Percentiles rank a stretch among this genome's conserved stretches.
phyloP scores from a whole-genome alignment of 805 yeast species.

The Zygosaccharomyces siamensis region DNA sequence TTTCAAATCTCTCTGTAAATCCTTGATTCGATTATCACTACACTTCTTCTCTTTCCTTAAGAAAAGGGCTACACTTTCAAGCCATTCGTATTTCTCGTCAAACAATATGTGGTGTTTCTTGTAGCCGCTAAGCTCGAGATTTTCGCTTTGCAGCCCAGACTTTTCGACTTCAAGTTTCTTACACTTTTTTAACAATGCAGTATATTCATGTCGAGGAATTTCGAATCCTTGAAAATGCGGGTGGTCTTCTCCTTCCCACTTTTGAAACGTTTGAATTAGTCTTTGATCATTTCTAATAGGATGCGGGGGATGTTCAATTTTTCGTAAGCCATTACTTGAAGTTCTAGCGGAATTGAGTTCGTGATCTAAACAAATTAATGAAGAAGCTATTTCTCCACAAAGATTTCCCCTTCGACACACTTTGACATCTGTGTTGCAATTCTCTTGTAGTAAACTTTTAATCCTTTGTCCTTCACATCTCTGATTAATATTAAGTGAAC shows the following conservation, averaged over 20 bases:
- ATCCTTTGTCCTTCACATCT: background rate
- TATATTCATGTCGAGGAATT: background rate
- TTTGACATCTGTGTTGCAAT: background rate
- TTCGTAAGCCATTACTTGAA: background rate
- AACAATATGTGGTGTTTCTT: background rate
- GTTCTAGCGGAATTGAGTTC: background rate
- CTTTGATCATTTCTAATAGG: background rate
- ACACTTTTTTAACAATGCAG: background rate
- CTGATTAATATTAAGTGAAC: background rate
- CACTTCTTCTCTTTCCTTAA: background rate
- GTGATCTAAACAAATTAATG: background rate
- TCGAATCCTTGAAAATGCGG: background rate
- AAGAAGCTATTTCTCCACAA: background rate
- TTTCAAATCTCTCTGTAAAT: background rate
- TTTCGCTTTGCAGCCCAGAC: background rate
- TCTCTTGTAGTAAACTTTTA: background rate
- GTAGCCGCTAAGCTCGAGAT: background rate
- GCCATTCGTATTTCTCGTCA: slow-evolving; percentile 4
- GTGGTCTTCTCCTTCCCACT: background rate
- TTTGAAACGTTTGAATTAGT: background rate
- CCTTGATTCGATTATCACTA: background rate
- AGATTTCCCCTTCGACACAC: background rate
- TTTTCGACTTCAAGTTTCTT: background rate
- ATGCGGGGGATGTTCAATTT: background rate
- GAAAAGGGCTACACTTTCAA: slow-evolving; percentile 2